phyloP scores from a whole-genome alignment of 495 filamentous ascomycete genomes.

The Daldinia loculata region DNA sequence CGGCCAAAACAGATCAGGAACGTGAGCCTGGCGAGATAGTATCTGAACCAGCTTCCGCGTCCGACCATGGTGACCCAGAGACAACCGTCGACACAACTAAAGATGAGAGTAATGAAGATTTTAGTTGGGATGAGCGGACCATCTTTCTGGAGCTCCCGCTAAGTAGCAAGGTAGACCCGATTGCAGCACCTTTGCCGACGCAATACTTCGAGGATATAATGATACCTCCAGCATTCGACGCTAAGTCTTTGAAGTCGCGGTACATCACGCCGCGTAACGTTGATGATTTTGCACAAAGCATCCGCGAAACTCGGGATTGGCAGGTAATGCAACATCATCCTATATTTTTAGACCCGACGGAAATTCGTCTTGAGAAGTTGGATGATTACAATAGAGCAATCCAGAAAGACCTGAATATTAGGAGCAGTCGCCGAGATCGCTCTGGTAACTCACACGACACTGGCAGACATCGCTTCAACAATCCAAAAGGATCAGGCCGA shows the following conservation, averaged over 20 bases:
- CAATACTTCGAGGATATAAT: conserved; percentile 55
- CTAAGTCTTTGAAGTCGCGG: conserved; percentile 55
- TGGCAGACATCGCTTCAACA: conserved; percentile 17
- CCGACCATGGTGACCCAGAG: conserved; percentile 22
- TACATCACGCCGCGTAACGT: conserved; percentile 58
- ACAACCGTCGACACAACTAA: conserved; percentile 4
- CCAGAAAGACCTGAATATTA: conserved; percentile 16
- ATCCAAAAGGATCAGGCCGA: conserved; percentile 18
- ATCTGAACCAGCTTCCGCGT: conserved; percentile 34
- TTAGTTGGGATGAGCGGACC: conserved; percentile 51
- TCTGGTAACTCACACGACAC: conserved; percentile 20
- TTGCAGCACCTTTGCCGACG: conserved; percentile 52
- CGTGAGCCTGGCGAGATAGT: conserved; percentile 40
- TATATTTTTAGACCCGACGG: conserved; percentile 47
- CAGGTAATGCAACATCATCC: conserved; percentile 56
- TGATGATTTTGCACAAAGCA: conserved; percentile 52
- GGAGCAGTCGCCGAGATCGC: conserved; percentile 23
- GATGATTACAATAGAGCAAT: conserved; percentile 35
- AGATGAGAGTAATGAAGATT: conserved; percentile 47
- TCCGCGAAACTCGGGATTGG: conserved; percentile 57
- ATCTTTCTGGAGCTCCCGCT: conserved; percentile 48
- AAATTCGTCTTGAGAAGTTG: conserved; percentile 36
- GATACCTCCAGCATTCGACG: conserved; percentile 56
- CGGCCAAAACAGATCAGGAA: conserved; percentile 28
- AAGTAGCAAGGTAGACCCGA: conserved; percentile 53